Evolutionary conservation across 192 early-diverging fungal species (phyloP).

Genomic region (Coemansia sp.): DNA sequence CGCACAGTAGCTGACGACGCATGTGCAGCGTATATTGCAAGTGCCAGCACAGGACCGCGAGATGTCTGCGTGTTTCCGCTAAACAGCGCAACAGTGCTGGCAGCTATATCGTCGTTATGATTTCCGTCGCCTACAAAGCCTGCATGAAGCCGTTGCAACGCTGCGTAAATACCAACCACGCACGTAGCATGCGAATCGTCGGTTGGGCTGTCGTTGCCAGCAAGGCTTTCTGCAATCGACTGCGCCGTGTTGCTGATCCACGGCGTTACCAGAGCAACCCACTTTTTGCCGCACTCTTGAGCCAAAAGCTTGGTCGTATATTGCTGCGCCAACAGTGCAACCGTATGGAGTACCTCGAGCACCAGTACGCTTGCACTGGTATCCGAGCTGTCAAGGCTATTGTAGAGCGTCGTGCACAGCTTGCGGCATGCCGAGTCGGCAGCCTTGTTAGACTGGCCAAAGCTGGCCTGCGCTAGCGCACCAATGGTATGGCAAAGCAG

Average conservation of each 20-base stretch:
- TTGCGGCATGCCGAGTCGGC: conserved; percentile 25
- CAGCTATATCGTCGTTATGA: neutral
- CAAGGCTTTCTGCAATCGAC: neutral
- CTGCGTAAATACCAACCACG: neutral
- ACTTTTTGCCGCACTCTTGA: conserved; percentile 12
- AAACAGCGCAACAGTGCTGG: neutral
- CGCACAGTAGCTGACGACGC: neutral
- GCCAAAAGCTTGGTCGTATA: conserved; percentile 7
- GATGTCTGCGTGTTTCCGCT: neutral
- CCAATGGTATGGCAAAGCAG: conserved; percentile 11
- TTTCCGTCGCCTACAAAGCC: neutral
- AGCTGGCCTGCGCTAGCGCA: conserved; percentile 18
- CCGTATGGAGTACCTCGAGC: conserved; percentile 19
- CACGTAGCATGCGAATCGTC: neutral
- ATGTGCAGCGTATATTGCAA: conserved; percentile 11
- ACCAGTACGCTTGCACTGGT: neutral
- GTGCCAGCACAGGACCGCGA: neutral
- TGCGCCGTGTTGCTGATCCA: conserved; percentile 12
- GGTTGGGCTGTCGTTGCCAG: neutral
- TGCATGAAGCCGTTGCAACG: neutral
- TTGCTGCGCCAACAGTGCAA: conserved; percentile 15
- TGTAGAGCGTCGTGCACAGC: conserved; percentile 16
- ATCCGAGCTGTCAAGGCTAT: neutral
- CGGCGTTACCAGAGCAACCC: conserved; percentile 14
- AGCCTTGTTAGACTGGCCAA: conserved; percentile 7